phyloP scores from a whole-genome alignment of 2,329 filamentous ascomycete species.

The Trichocomaceae sp. region DNA sequence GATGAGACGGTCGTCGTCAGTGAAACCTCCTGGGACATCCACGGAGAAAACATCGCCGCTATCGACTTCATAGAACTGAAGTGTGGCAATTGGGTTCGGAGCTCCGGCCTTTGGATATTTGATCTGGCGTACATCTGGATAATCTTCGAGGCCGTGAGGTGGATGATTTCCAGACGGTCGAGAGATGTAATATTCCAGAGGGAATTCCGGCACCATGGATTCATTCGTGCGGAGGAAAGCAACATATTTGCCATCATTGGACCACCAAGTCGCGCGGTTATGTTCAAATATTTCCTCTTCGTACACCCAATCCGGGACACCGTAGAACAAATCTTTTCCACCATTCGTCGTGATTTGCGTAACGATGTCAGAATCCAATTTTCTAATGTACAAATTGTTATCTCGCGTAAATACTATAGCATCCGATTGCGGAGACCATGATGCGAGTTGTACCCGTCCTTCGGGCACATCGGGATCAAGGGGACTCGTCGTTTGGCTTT shows the following conservation, averaged over 20 bases:
- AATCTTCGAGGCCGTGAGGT: constrained; percentile 67
- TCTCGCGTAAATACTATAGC: constrained; percentile 81
- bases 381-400: constrained; percentile 84
- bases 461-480: constrained; percentile 63
- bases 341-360: constrained; percentile 79
- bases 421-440: constrained; percentile 82
- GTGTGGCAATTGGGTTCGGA: constrained; percentile 81
- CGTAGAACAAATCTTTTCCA: constrained; percentile 83
- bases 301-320: constrained; percentile 96
- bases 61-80: constrained; percentile 80
- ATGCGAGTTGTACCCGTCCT: constrained; percentile 70
- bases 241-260: constrained; percentile 76
- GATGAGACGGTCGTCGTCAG: constrained; percentile 76
- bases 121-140: constrained; percentile 84
- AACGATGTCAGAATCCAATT: constrained; percentile 53
- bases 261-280: constrained; percentile 92
- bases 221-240: constrained; percentile 94
- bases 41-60: constrained; percentile 75
- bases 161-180: constrained; percentile 70
- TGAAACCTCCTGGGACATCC: constrained; percentile 68
- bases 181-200: constrained; percentile 87
- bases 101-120: constrained; percentile 97
- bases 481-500: constrained; percentile 67
- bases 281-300: constrained; percentile 76
- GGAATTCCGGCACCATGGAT: constrained; percentile 81